Percentiles rank a stretch among this genome's conserved stretches.
Conservation (phyloP, 2,329 filamentous ascomycete genomes). For the Colletotrichum truncatum region DNA sequence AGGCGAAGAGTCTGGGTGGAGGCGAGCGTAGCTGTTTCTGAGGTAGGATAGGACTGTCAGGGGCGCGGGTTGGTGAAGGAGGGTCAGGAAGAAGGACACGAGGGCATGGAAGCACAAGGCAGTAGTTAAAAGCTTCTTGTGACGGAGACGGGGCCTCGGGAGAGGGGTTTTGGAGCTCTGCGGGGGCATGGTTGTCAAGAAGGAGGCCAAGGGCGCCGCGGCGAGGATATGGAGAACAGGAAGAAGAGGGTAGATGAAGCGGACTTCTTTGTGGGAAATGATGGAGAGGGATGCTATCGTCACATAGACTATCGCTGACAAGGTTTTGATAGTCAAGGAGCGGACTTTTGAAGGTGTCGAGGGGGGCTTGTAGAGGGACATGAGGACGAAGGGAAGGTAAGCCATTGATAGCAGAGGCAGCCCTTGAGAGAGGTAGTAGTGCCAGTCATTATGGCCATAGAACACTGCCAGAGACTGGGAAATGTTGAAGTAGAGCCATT, state of each 20-base stretch:
- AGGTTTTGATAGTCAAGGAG: slow-evolving; percentile 45
- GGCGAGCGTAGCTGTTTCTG: slow-evolving; percentile 74
- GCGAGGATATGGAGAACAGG: slow-evolving; percentile 86
- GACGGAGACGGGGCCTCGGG: slow-evolving; percentile 50
- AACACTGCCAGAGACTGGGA: slow-evolving; percentile 88
- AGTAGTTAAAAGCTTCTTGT: slow-evolving; percentile 63
- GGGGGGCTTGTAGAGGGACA: slow-evolving; percentile 67
- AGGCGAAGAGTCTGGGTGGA: slow-evolving; percentile 51
- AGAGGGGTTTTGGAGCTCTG: slow-evolving; percentile 35
- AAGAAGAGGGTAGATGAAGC: slow-evolving; percentile 93
- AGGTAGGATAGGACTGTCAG: slow-evolving; percentile 79
- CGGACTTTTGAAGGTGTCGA: slow-evolving; percentile 42
- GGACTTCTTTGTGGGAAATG: slow-evolving; percentile 95
- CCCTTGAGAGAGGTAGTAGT: slow-evolving; percentile 94
- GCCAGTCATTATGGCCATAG: slow-evolving; percentile 89
- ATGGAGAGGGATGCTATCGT: slow-evolving; percentile 74
- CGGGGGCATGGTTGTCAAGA: slow-evolving; percentile 64
- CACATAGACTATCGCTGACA: slow-evolving; percentile 67
- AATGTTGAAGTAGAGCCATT: slow-evolving; percentile 92
- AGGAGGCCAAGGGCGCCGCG: slow-evolving; percentile 71
- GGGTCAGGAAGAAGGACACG: slow-evolving; percentile 78
- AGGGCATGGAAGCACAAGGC: slow-evolving; percentile 73
- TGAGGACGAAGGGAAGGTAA: slow-evolving; percentile 77
- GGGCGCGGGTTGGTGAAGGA: slow-evolving; percentile 83
- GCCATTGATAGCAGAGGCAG: slow-evolving; percentile 88